Conservation (phyloP, 2,329 filamentous ascomycete species). For the Diaporthe sp. region DNA sequence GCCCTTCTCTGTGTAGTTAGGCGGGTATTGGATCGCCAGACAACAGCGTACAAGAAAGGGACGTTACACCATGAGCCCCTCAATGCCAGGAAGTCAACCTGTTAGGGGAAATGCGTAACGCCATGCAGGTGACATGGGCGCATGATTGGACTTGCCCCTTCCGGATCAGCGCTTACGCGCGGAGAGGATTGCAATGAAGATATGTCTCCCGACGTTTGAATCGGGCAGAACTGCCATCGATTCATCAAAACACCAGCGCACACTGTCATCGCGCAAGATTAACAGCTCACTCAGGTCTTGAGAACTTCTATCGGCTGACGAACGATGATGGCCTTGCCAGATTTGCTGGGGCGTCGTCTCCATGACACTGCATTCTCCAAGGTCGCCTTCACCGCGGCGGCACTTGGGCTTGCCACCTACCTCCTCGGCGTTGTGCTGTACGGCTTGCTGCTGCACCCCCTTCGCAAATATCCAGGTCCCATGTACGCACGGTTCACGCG, state of each 20-base stretch:
- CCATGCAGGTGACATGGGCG: not conserved
- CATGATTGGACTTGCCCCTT: not conserved
- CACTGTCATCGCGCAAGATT: not conserved
- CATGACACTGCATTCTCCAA: not conserved
- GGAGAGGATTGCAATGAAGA: not conserved
- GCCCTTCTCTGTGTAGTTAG: no score
- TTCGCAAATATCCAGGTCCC: not conserved
- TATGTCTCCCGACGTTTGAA: not conserved
- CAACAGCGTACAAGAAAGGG: no score
- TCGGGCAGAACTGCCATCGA: not conserved
- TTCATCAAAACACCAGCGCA: not conserved
- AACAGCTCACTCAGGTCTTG: not conserved
- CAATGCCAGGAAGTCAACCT: not conserved
- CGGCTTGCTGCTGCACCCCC: not conserved
- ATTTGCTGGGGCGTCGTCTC: not conserved
- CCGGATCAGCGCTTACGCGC: not conserved
- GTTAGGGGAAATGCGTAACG: not conserved
- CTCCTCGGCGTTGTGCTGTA: not conserved
- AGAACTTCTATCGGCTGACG: not conserved
- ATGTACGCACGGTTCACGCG: constrained; percentile 42
- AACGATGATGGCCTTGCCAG: not conserved
- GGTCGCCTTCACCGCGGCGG: not conserved
- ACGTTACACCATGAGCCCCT: not conserved
- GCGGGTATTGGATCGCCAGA: no score
- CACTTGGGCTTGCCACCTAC: not conserved